These are phyloP conservation scores for Chrysanthemum seticuspe DNA, from an alignment of 129 eudicot genomes.

Conservation along the genomic window DNA sequence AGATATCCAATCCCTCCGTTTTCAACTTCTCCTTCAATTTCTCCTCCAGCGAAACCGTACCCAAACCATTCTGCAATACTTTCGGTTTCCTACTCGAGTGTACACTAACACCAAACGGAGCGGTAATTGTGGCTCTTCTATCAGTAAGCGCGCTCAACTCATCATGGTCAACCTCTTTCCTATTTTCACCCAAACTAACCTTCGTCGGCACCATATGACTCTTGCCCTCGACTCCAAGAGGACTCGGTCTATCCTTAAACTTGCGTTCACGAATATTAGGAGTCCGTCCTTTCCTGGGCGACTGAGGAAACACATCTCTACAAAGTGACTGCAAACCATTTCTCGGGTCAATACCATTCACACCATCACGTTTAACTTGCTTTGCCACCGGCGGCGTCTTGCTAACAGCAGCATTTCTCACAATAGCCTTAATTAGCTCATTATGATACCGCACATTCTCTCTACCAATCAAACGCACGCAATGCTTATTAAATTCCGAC, in stretches of 20 bases:
- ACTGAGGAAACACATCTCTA: conserved; percentile 65
- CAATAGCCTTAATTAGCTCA: conserved; percentile 54
- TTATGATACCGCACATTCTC: conserved; percentile 68
- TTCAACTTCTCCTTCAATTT: conserved; percentile 67
- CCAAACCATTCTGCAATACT: conserved; percentile 29
- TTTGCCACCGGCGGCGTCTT: conserved; percentile 55
- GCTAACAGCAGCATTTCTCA: conserved; percentile 51
- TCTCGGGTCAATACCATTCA: conserved; percentile 48
- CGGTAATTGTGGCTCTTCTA: conserved; percentile 68
- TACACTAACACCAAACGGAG: conserved; percentile 68
- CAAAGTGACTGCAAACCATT: conserved; percentile 57
- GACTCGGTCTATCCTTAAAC: conserved; percentile 64
- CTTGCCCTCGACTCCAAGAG: conserved; percentile 72
- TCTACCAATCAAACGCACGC: conserved; percentile 57
- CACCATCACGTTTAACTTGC: conserved; percentile 27
- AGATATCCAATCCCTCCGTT: conserved; percentile 46
- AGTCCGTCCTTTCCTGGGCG: conserved; percentile 69
- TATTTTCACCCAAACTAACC: conserved; percentile 48
- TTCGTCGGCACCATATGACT: conserved; percentile 35
- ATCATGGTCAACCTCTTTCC: conserved; percentile 66
- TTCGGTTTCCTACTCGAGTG: conserved; percentile 47
- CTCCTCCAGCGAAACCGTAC: conserved; percentile 46
- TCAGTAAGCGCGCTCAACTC: conserved; percentile 37
- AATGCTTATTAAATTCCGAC: conserved; percentile 61
- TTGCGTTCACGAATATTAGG: conserved; percentile 53